Conservation (phyloP, 208 protist species). For the Acanthamoeba lenticulata region DNA sequence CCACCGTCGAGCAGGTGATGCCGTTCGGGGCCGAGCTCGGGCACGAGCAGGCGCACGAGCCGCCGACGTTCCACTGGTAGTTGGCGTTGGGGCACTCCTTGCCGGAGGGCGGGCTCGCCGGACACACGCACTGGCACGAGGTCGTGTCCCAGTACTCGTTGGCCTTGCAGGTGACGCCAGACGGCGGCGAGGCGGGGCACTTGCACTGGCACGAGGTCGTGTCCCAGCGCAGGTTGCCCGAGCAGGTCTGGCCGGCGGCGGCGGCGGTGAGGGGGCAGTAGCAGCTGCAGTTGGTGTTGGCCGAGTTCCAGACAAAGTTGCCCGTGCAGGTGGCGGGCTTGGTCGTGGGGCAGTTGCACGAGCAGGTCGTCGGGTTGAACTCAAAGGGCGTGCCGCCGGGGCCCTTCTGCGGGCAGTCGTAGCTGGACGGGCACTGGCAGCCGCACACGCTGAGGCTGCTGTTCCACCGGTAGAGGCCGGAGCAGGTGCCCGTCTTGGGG, state of each 20-base stretch:
- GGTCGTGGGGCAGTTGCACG: neutral
- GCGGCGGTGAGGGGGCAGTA: neutral
- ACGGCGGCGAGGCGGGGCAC: neutral
- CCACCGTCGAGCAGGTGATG: neutral
- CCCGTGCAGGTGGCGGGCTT: neutral
- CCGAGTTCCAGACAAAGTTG: neutral
- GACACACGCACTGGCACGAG: slow-evolving; percentile 17
- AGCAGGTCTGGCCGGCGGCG: neutral
- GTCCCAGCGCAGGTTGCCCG: neutral
- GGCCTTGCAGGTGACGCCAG: neutral
- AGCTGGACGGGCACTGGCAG: neutral
- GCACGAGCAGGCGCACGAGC: neutral
- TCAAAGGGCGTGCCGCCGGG: neutral
- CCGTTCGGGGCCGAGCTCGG: too few relatives aligned
- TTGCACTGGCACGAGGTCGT: neutral
- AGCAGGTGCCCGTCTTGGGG: neutral
- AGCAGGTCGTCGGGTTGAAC: neutral
- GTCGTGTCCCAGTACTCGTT: neutral
- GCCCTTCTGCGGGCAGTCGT: neutral
- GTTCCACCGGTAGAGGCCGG: neutral
- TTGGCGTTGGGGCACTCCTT: neutral
- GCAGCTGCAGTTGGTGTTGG: neutral
- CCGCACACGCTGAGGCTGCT: neutral
- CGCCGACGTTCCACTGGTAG: neutral
- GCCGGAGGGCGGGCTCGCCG: neutral